Evolutionary conservation across 768 basidiomycete genomes (phyloP), one percentile per base, ranked within the genome.

Genomic region (Suillus fuscotomentosus): DNA sequence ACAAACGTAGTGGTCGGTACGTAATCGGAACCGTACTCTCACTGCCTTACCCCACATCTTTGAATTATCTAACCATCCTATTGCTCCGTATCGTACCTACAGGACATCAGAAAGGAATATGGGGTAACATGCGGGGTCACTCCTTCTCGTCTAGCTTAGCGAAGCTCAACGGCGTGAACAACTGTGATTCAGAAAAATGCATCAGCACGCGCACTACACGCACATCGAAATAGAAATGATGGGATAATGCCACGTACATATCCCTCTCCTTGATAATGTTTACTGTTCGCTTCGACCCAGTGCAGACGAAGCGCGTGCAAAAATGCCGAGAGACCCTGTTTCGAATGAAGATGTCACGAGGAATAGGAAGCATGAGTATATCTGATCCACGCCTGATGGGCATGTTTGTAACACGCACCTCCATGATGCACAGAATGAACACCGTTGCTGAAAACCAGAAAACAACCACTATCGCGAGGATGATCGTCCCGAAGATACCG

Each of bases 211-310:
- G 68, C 54, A 39, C 53, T 57, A 68, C 71, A 72, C 72, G 70
- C 55, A 61, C 62, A 59, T 71, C 67, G 62, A 63, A 48, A 57
- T 70, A 68, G 63, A 64, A 48, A 60, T 50, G 56, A 61, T 50
- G 61, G 48, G 36, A 42, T n/a, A 43, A 36, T 57, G 62, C 64
- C 65, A 89, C 90, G 76, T 80, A 94, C 93, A 82, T 95, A 87
- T 76, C 94, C 95, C 65, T 86, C 91, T 41, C 92, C 95, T 76
- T 91, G 87, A 74, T 91, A 97, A 73, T 95, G 94, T 82, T 97
- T 97, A 80, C 95, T 95, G 81, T 97, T 97, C 61, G 90, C 94
- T 78, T 99, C 96, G 65, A 98, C 97, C 95, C 97, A 99, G 78
- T 98, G 97, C 69, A 98, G 83, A 72, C 97, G 89, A 67, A 99